phyloP scores from a whole-genome alignment of 345 rosid genomes.

The Syzygium aromaticum region DNA sequence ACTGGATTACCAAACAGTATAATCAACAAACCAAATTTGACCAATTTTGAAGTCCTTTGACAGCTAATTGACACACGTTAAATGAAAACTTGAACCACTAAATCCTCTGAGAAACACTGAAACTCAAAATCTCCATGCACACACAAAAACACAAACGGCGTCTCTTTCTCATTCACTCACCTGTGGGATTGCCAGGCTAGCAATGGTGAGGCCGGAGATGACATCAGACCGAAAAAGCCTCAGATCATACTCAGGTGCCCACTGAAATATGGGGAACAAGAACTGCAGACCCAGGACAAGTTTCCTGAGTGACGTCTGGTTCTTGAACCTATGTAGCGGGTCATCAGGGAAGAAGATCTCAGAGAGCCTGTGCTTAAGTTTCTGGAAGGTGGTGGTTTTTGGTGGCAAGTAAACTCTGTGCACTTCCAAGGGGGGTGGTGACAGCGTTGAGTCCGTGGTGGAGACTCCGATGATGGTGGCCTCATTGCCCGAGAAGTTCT shows the following conservation, averaged over 20 bases:
- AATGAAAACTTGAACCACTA: background rate
- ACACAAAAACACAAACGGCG: background rate
- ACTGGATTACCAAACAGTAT: background rate
- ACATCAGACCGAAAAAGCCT: slow-evolving; percentile 68
- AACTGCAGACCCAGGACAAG: slow-evolving; percentile 55
- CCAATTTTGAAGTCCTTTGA: background rate
- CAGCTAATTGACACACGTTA: background rate
- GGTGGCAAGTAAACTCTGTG: slow-evolving; percentile 82
- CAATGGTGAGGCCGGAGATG: slow-evolving; percentile 97
- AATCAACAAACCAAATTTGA: background rate
- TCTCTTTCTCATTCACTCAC: slow-evolving; percentile 17
- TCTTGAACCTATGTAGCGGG: slow-evolving; percentile 75
- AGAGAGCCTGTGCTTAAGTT: slow-evolving; percentile 42
- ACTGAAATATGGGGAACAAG: slow-evolving; percentile 70
- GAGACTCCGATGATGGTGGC: slow-evolving; percentile 7
- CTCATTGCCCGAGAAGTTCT: slow-evolving; percentile 26
- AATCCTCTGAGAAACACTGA: background rate
- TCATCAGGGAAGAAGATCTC: slow-evolving; percentile 97
- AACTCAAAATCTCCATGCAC: background rate
- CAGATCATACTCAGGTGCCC: slow-evolving; percentile 66
- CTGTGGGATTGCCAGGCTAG: slow-evolving; percentile 99
- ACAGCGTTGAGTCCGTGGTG: background rate
- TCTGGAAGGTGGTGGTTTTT: slow-evolving; percentile 43
- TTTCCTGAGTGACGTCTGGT: slow-evolving; percentile 53
- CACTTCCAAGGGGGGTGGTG: slow-evolving; percentile 24